These are phyloP conservation scores for Penicillium manginii DNA, from an alignment of 495 filamentous ascomycete species.

Conservation along the genomic window DNA sequence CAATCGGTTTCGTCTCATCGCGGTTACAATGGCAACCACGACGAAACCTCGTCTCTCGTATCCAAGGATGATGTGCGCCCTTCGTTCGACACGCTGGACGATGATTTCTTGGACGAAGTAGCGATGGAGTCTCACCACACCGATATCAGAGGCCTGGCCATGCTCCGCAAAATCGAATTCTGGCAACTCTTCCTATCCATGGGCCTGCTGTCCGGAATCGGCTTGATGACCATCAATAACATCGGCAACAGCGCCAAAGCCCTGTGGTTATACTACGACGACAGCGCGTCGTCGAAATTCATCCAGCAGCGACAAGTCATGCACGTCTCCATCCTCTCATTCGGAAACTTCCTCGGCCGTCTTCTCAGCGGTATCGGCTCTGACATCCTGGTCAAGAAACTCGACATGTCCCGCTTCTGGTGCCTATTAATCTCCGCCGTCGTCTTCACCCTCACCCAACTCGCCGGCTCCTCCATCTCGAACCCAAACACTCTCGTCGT, in stretches of 20 bases:
- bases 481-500: constrained; percentile 78
- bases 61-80: constrained; percentile 54
- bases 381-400: constrained; percentile 80
- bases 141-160: constrained; percentile 87
- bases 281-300: constrained; percentile 70
- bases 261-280: constrained; percentile 83
- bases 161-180: constrained; percentile 80
- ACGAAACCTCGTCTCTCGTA: constrained; percentile 86
- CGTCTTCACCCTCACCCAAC: constrained; percentile 80
- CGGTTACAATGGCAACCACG: constrained; percentile 42
- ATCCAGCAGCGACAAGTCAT: constrained; percentile 83
- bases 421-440: constrained; percentile 76
- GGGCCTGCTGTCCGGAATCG: constrained; percentile 87
- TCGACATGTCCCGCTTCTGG: constrained; percentile 84
- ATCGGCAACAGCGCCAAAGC: constrained; percentile 88
- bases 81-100: constrained; percentile 39
- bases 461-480: constrained; percentile 75
- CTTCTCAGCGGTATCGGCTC: constrained; percentile 75
- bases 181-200: constrained; percentile 88
- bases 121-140: constrained; percentile 62
- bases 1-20: constrained; percentile 44
- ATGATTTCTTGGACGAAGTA: constrained; percentile 44
- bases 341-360: constrained; percentile 82
- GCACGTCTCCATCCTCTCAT: constrained; percentile 90
- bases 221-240: constrained; percentile 99